Conservation (phyloP, 257 asterid species). For the Nicotiana otophora region DNA sequence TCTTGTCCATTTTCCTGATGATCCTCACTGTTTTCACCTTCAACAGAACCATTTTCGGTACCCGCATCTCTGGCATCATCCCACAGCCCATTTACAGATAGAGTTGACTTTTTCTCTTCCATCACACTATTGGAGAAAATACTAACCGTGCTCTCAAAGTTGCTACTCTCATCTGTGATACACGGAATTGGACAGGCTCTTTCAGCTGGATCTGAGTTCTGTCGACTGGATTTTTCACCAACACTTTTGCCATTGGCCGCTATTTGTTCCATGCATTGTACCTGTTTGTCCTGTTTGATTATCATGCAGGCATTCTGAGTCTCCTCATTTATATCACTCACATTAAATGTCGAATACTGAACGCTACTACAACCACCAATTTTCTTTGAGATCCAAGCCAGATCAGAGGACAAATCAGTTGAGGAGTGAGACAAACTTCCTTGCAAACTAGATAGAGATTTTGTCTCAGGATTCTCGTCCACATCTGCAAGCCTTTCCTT, state of each 20-base stretch:
- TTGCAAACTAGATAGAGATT: slow-evolving; percentile 27
- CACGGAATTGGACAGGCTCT: slow-evolving; percentile 12
- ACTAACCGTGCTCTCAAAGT: neutral
- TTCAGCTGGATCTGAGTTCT: slow-evolving; percentile 11
- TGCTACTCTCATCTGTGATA: slow-evolving; percentile 14
- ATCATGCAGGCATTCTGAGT: slow-evolving; percentile 11
- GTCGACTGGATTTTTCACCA: neutral
- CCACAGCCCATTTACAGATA: slow-evolving; percentile 8
- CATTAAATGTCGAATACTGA: slow-evolving; percentile 19
- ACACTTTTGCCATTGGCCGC: slow-evolving; percentile 19
- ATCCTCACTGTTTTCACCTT: slow-evolving; percentile 10
- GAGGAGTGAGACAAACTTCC: slow-evolving; percentile 40
- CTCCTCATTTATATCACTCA: slow-evolving; percentile 17
- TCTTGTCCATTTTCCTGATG: neutral
- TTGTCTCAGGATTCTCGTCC: slow-evolving; percentile 30
- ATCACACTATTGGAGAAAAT: slow-evolving; percentile 5
- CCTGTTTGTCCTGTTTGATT: slow-evolving; percentile 14
- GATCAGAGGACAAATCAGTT: slow-evolving; percentile 47
- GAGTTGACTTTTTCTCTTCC: slow-evolving; percentile 17
- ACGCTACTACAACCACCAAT: slow-evolving; percentile 25
- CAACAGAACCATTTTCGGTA: slow-evolving; percentile 17
- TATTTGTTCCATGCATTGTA: slow-evolving; percentile 17
- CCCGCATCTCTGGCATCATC: slow-evolving; percentile 18
- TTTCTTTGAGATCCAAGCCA: slow-evolving; percentile 47
- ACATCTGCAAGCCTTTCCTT: slow-evolving; percentile 24